phyloP scores from a whole-genome alignment of 202 grass and related monocot species.

The Brachypodium distachyon region DNA sequence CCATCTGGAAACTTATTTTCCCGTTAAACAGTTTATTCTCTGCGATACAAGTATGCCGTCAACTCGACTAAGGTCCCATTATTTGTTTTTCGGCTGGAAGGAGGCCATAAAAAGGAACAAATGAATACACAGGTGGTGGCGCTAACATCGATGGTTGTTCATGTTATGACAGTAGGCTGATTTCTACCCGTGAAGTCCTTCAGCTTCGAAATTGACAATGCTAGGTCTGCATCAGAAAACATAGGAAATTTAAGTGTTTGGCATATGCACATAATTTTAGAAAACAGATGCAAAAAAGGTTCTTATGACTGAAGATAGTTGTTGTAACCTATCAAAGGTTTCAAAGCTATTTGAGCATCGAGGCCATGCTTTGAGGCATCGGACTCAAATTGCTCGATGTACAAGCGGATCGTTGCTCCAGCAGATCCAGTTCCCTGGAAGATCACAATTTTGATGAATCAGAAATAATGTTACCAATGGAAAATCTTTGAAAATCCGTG shows the following conservation, averaged over 20 bases:
- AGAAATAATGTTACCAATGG: not conserved
- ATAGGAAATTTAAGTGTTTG: not conserved
- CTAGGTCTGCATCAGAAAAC: constrained; percentile 51
- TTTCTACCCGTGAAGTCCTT: constrained; percentile 84
- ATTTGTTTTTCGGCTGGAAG: not conserved
- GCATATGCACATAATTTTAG: not conserved
- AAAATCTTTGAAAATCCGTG: not conserved
- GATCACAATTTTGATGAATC: not conserved
- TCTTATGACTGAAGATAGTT: not conserved
- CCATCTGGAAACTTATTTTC: too few relatives aligned
- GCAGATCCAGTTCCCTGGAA: constrained; percentile 88
- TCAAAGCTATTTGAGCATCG: constrained; percentile 70
- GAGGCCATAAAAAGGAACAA: not conserved
- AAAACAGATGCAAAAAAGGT: not conserved
- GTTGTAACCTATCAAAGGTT: constrained; percentile 59
- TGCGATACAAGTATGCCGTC: not conserved
- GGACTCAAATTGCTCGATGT: constrained; percentile 78
- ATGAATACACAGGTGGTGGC: constrained; percentile 11
- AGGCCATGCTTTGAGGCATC: constrained; percentile 59
- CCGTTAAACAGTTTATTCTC: too few relatives aligned
- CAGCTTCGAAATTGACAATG: constrained; percentile 76
- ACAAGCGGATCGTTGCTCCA: constrained; percentile 71
- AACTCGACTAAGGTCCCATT: not conserved
- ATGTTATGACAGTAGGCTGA: constrained; percentile 81
- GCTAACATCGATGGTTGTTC: not conserved